Conservation (phyloP, 1,139 yeast genomes). For the Pneumocystis canis region DNA sequence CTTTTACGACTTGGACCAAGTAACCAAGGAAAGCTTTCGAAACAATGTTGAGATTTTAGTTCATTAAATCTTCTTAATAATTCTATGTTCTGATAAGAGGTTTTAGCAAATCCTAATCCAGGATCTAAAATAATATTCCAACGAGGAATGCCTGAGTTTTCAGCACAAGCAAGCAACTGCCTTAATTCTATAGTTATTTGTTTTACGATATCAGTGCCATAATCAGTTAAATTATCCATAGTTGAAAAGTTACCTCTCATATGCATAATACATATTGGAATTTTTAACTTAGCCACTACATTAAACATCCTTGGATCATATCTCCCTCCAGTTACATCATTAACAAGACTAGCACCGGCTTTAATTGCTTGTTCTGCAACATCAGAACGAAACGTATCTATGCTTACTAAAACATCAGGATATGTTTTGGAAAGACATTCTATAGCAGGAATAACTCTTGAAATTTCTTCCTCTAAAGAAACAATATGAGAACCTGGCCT, state of each 20-base stretch:
- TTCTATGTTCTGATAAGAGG: conserved; percentile 48
- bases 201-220: conserved; percentile 28
- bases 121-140: conserved; percentile 94
- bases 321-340: conserved; percentile 77
- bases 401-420: conserved; percentile 42
- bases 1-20: conserved; percentile 80
- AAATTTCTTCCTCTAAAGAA: conserved; percentile 36
- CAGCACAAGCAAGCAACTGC: conserved; percentile 41
- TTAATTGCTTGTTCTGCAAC: conserved; percentile 58
- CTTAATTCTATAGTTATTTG: conserved; percentile 54
- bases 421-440: conserved; percentile 43
- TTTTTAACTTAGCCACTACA: conserved; percentile 47
- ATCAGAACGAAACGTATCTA: conserved; percentile 67
- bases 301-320: conserved; percentile 51
- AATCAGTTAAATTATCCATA: conserved; percentile 50
- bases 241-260: conserved; percentile 68
- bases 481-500: conserved; percentile 64
- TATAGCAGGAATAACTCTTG: conserved; percentile 57
- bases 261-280: conserved; percentile 73
- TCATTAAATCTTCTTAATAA: conserved; percentile 39
- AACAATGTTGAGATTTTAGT: conserved; percentile 17
- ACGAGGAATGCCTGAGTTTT: conserved; percentile 49
- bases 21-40: conserved; percentile 44
- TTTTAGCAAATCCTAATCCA: conserved; percentile 88
- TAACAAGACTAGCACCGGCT: conserved; percentile 81